A percentile compares a stretch with the other conserved stretches of the same genome.
These are phyloP conservation scores for Pseudocercospora eumusae DNA, from an alignment of 2,329 filamentous ascomycete genomes.

Conservation along the genomic window DNA sequence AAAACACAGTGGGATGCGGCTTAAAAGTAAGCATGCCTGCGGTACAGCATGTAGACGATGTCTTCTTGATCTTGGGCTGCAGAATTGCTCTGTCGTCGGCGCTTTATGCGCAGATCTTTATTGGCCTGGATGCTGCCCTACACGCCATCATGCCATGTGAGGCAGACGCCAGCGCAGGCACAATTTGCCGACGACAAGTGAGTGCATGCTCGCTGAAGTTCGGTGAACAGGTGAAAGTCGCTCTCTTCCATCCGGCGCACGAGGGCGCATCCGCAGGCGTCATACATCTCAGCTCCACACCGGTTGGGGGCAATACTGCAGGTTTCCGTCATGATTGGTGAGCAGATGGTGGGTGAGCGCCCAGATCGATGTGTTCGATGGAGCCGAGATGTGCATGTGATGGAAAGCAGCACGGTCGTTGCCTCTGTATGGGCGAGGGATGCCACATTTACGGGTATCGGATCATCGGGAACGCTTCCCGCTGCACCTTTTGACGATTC, in stretches of 20 bases:
- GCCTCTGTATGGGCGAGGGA: no score
- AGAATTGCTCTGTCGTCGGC: not conserved
- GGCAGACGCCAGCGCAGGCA: not conserved
- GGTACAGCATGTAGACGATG: not conserved
- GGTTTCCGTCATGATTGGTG: not conserved
- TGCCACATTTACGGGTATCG: no score
- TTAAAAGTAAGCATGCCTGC: not conserved
- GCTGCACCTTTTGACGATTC: no score
- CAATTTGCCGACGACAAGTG: not conserved
- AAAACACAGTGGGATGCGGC: not conserved
- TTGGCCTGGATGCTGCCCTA: not conserved
- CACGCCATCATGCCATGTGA: not conserved
- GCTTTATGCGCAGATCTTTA: not conserved
- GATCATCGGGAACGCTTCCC: no score
- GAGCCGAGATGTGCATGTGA: no score
- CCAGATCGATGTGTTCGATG: no score
- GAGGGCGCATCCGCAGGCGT: not conserved
- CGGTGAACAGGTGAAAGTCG: not conserved
- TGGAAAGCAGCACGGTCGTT: no score
- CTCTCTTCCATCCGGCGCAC: not conserved
- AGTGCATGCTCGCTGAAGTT: not conserved
- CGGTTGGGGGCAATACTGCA: not conserved
- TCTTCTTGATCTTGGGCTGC: not conserved
- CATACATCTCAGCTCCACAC: no score
- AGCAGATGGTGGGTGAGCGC: no score